Conservation (phyloP, 2,329 filamentous ascomycete genomes). For the Aspergillus japonicus region DNA sequence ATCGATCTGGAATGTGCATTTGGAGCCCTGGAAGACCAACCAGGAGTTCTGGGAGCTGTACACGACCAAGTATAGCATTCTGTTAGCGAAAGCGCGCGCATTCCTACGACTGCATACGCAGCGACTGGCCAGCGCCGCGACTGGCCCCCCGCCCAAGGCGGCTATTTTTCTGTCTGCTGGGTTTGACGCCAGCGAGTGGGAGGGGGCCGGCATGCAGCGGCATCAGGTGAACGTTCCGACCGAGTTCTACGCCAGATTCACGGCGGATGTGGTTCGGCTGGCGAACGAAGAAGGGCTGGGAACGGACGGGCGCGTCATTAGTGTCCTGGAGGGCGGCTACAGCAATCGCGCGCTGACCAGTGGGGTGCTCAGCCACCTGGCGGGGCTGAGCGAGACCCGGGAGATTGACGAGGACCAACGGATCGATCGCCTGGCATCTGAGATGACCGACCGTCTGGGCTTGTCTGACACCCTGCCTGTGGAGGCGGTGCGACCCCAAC, state of each 20-base stretch:
- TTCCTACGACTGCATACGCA: conserved; percentile 75
- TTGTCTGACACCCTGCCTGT: conserved; percentile 17
- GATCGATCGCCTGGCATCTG: conserved; percentile 51
- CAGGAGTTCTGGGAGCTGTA: conserved; percentile 90
- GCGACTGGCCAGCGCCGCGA: conserved; percentile 57
- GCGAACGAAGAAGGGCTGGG: conserved; percentile 75
- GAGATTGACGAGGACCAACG: conserved; percentile 24
- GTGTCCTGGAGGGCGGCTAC: conserved; percentile 93
- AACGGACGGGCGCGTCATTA: conserved; percentile 83
- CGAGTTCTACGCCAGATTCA: conserved; percentile 90
- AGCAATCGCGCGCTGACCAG: conserved; percentile 87
- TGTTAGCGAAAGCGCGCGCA: conserved; percentile 76
- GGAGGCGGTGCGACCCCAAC: conserved; percentile 5
- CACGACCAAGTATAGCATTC: conserved; percentile 69
- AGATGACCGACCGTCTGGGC: conserved; percentile 53
- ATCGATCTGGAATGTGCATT: conserved; percentile 92
- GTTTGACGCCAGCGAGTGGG: conserved; percentile 96
- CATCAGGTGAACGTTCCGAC: conserved; percentile 96
- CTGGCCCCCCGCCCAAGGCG: conserved; percentile 67
- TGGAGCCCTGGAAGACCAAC: conserved; percentile 80
- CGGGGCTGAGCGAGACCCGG: conserved; percentile 63
- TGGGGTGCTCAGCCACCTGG: conserved; percentile 85
- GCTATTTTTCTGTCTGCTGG: conserved; percentile 94
- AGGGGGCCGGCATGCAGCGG: conserved; percentile 87
- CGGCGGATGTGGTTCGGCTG: conserved; percentile 77